Percentiles rank a stretch among this genome's conserved stretches.
Evolutionary conservation across 2,329 filamentous ascomycete species (phyloP).

Genomic region (Ceratocystiopsis sp.): DNA sequence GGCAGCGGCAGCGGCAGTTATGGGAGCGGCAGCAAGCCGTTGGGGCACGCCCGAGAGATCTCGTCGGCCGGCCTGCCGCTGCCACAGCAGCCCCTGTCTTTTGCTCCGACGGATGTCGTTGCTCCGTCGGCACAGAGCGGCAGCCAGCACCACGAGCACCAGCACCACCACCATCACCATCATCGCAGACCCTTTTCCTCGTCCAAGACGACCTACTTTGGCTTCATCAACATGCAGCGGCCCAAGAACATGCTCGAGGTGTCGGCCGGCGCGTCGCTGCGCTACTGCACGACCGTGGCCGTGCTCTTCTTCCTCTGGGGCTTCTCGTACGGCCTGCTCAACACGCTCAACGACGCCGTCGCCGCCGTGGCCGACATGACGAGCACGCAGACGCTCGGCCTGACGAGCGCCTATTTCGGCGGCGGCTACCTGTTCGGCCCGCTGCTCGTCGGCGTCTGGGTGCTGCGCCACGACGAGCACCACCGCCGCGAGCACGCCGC

Average conservation of each 20-base stretch:
- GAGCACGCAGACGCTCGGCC: slow-evolving; percentile 26
- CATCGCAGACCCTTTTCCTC: too few species aligned
- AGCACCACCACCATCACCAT: too few species aligned
- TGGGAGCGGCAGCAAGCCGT: slow-evolving; percentile 14
- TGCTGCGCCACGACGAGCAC: slow-evolving; percentile 35
- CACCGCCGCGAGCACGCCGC: too few species aligned
- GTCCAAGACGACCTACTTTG: slow-evolving; percentile 40
- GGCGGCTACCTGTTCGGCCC: slow-evolving; percentile 20
- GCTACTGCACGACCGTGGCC: slow-evolving; percentile 17
- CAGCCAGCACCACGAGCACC: too few species aligned
- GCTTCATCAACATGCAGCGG: slow-evolving; percentile 54
- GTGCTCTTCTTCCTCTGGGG: slow-evolving; percentile 22
- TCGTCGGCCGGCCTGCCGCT: too few species aligned
- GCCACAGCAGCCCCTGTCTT: too few species aligned
- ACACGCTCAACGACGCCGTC: slow-evolving; percentile 33
- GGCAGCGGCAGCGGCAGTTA: too few species aligned
- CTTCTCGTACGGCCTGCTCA: slow-evolving; percentile 20
- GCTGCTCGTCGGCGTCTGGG: slow-evolving; percentile 25
- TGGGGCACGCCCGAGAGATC: slow-evolving; percentile 4
- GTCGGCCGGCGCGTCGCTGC: slow-evolving; percentile 19
- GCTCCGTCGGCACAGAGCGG: too few species aligned
- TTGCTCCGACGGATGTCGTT: too few species aligned
- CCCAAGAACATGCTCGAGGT: slow-evolving; percentile 56
- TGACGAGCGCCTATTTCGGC: slow-evolving; percentile 35
- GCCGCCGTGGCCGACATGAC: slow-evolving; percentile 27